phyloP scores from a whole-genome alignment of 164 flowering plant species.

The Pachysandra terminalis region DNA sequence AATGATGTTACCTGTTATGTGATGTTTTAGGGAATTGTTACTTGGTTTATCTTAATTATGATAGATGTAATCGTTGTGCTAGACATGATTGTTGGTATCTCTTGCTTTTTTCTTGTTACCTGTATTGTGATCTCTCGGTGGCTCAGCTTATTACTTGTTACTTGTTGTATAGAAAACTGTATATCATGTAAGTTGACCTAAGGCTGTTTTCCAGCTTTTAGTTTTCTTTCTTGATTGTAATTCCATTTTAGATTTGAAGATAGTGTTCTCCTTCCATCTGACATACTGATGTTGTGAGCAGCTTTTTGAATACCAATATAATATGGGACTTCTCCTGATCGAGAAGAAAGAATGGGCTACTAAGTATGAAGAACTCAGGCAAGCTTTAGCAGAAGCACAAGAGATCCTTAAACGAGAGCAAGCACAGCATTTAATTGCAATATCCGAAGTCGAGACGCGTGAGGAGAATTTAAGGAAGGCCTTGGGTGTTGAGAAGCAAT shows the following conservation, averaged over 20 bases:
- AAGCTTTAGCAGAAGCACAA: slow-evolving; percentile 54
- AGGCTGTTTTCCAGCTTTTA: no score
- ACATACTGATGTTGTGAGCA: slow-evolving; percentile 24
- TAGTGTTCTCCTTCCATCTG: background rate
- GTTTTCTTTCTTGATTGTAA: no score
- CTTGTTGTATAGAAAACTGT: no score
- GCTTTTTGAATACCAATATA: slow-evolving; percentile 86
- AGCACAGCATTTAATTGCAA: slow-evolving; percentile 55
- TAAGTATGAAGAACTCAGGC: slow-evolving; percentile 49
- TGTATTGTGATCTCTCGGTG: no score
- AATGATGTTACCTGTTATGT: no score
- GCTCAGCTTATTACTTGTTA: no score
- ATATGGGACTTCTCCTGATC: slow-evolving; percentile 88
- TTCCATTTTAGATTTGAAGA: background rate
- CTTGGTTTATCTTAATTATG: no score
- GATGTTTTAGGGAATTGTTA: no score
- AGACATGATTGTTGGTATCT: no score
- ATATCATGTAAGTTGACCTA: background rate
- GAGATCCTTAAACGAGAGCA: slow-evolving; percentile 76
- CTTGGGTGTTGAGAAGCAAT: slow-evolving; percentile 63
- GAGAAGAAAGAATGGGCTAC: slow-evolving; percentile 81
- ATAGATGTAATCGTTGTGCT: no score
- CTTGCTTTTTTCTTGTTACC: no score
- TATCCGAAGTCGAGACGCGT: slow-evolving; percentile 68
- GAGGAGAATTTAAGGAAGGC: slow-evolving; percentile 73